phyloP scores from a whole-genome alignment of 768 basidiomycete species.

The Hygrocybe coccinea region DNA sequence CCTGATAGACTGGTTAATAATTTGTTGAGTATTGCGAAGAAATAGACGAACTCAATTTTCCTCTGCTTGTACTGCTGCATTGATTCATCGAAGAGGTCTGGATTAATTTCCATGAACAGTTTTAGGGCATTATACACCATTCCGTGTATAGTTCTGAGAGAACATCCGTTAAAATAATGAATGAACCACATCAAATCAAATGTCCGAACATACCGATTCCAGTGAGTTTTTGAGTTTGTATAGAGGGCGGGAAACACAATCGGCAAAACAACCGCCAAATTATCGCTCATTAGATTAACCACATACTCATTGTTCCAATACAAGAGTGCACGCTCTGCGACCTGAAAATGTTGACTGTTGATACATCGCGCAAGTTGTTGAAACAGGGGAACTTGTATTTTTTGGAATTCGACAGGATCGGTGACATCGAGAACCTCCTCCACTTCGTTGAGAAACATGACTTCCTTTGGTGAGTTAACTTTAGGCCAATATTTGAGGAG shows the following conservation, averaged over 20 bases:
- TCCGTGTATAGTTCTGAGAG: slow-evolving; percentile 86
- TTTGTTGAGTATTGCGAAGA: background rate
- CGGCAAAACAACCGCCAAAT: slow-evolving; percentile 80
- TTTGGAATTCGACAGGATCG: slow-evolving; percentile 92
- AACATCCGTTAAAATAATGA: slow-evolving; percentile 5
- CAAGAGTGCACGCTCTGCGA: slow-evolving; percentile 91
- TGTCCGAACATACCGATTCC: slow-evolving; percentile 80
- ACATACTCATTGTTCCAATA: slow-evolving; percentile 99
- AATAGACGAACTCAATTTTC: slow-evolving; percentile 68
- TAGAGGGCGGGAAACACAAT: slow-evolving; percentile 97
- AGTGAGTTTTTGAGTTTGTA: slow-evolving; percentile 93
- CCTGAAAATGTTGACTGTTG: slow-evolving; percentile 99
- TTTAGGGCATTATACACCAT: slow-evolving; percentile 99
- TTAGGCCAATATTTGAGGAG: slow-evolving; percentile 99
- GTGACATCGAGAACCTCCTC: slow-evolving; percentile 99
- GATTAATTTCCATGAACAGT: slow-evolving; percentile 98
- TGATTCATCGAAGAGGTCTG: slow-evolving; percentile 89
- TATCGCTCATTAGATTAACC: slow-evolving; percentile 98
- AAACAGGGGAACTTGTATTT: slow-evolving; percentile 90
- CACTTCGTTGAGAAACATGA: slow-evolving; percentile 99
- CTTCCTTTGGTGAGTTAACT: slow-evolving; percentile 98
- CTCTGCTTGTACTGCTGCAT: slow-evolving; percentile 91
- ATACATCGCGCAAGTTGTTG: slow-evolving; percentile 93
- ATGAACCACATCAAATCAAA: slow-evolving; percentile 3
- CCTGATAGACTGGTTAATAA: slow-evolving; percentile 39